Conservation (phyloP, 495 filamentous ascomycete species). For the Penicillium pancosmium region DNA sequence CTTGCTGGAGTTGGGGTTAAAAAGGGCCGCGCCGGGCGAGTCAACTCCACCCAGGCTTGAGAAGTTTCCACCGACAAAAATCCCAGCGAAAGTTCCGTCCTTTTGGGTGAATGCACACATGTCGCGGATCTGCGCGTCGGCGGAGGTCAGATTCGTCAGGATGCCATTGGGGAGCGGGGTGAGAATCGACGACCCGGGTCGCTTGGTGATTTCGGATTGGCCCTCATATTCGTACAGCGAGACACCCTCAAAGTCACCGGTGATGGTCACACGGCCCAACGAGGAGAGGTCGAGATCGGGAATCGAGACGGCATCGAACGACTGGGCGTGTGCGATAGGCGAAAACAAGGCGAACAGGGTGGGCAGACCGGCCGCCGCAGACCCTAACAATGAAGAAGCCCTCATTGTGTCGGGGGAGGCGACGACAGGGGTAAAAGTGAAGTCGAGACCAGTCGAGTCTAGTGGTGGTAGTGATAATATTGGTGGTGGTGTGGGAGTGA, state of each 20-base stretch:
- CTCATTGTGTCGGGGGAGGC: slow-evolving; percentile 54
- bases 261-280: slow-evolving; percentile 83
- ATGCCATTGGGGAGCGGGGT: slow-evolving; percentile 83
- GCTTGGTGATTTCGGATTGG: slow-evolving; percentile 69
- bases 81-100: slow-evolving; percentile 67
- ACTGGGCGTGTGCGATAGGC: slow-evolving; percentile 55
- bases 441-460: slow-evolving; percentile 5
- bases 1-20: slow-evolving; percentile 66
- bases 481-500: slow-evolving; percentile 8
- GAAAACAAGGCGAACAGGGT: slow-evolving; percentile 40
- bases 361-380: slow-evolving; percentile 53
- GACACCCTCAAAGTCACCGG: slow-evolving; percentile 87
- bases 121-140: slow-evolving; percentile 80
- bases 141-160: slow-evolving; percentile 69
- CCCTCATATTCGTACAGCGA: slow-evolving; percentile 85
- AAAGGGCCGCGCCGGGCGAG: slow-evolving; percentile 78
- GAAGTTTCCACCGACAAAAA: slow-evolving; percentile 93
- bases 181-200: slow-evolving; percentile 81
- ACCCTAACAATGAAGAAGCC: slow-evolving; percentile 57
- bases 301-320: slow-evolving; percentile 69
- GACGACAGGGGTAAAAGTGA: slow-evolving; percentile 40
- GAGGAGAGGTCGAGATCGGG: slow-evolving; percentile 80
- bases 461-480: slow-evolving; percentile 6
- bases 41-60: slow-evolving; percentile 81
- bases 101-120: slow-evolving; percentile 81